Percentiles rank a stretch among this genome's conserved stretches.
phyloP scores from a whole-genome alignment of 2,329 filamentous ascomycete species.

The Helicocarpus griseus region DNA sequence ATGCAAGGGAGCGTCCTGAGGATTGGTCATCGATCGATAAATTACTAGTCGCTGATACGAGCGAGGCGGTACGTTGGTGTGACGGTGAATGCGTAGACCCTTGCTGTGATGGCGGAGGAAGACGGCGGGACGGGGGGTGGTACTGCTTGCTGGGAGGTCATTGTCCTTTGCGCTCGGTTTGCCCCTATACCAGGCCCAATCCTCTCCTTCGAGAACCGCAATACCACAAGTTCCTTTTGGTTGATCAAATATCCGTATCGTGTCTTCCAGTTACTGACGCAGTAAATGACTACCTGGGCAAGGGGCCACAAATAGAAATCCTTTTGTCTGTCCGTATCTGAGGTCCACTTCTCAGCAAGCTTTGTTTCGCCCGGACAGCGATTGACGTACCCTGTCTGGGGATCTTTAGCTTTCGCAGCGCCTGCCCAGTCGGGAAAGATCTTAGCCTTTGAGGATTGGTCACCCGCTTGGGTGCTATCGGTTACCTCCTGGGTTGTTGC shows the following conservation, averaged over 20 bases:
- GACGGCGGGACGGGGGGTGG: not conserved
- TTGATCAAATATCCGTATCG: constrained; percentile 6
- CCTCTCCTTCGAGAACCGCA: constrained; percentile 1
- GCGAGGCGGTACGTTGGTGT: not conserved
- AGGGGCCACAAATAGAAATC: not conserved
- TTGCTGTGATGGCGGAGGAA: not conserved
- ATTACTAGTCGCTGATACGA: not conserved
- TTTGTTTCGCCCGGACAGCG: constrained; percentile 5
- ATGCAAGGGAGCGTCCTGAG: not conserved
- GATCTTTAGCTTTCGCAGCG: not conserved
- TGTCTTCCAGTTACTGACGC: not conserved
- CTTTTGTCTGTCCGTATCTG: not conserved
- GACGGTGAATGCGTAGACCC: not conserved
- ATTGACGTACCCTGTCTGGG: not conserved
- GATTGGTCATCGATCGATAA: not conserved
- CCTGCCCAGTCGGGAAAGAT: constrained; percentile 5
- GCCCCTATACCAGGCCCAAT: not conserved
- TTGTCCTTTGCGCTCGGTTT: not conserved
- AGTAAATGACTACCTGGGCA: constrained; percentile 1
- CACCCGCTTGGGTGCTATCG: not conserved
- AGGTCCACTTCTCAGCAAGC: constrained; percentile 1
- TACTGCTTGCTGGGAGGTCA: not conserved
- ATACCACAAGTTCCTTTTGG: constrained; percentile 1
- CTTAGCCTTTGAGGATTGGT: not conserved
- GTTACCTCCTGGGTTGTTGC: not conserved